These are phyloP conservation scores for Xerocomellus amylosporus DNA, from an alignment of 768 basidiomycete genomes.

Conservation along the genomic window DNA sequence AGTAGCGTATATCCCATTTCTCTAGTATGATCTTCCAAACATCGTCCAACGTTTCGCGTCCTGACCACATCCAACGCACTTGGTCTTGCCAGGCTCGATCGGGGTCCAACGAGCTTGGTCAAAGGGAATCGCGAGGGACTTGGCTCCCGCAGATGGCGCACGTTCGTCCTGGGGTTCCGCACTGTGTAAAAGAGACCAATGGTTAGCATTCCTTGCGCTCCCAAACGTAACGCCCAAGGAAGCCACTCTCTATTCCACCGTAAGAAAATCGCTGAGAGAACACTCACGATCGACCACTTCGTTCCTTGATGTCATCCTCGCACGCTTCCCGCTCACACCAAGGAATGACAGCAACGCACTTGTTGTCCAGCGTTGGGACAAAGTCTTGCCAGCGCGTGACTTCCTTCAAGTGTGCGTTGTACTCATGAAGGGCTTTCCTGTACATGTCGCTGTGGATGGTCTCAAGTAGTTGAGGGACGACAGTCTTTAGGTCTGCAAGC, in stretches of 20 bases:
- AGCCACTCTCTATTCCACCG: not conserved
- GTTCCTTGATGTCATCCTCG: constrained; percentile 98
- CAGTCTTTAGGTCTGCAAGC: constrained; percentile 43
- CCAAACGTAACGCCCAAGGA: not conserved
- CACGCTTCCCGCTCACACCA: constrained; percentile 95
- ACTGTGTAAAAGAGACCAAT: constrained; percentile 36
- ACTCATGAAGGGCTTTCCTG: constrained; percentile 66
- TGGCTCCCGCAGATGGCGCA: constrained; percentile 96
- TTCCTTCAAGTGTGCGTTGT: constrained; percentile 65
- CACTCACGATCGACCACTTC: constrained; percentile 75
- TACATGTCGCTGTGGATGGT: constrained; percentile 92
- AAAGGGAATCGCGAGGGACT: constrained; percentile 94
- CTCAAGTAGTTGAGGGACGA: constrained; percentile 67
- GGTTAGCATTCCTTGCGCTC: not conserved
- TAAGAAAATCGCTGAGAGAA: not conserved
- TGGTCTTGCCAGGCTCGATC: constrained; percentile 81
- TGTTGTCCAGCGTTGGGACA: constrained; percentile 86
- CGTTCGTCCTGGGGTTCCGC: constrained; percentile 89
- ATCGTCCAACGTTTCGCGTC: constrained; percentile 95
- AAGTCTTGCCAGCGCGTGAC: constrained; percentile 90
- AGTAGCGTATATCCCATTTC: not conserved
- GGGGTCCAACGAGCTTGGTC: constrained; percentile 81
- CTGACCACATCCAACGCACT: constrained; percentile 84
- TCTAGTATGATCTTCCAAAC: constrained; percentile 87
- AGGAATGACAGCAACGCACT: constrained; percentile 84